A percentile compares a stretch with the other conserved stretches of the same genome.
These are phyloP conservation scores for Hebeloma cylindrosporum DNA, from an alignment of 768 basidiomycete species.

Conservation along the genomic window DNA sequence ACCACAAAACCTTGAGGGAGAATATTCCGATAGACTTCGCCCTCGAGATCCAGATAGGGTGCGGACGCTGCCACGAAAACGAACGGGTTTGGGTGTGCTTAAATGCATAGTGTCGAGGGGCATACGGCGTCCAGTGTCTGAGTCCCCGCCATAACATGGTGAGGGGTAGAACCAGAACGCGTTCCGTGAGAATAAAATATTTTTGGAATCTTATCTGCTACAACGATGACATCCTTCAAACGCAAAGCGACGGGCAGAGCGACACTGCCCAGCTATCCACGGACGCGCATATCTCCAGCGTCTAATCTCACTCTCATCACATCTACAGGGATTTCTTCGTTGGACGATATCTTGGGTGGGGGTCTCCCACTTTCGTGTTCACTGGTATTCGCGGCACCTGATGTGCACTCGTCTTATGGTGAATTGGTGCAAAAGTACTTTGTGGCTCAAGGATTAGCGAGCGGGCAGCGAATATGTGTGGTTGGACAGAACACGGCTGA, in stretches of 20 bases:
- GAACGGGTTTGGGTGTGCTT: no score
- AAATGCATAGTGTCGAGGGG: no score
- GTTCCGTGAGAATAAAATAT: no score
- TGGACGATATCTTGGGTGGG: constrained; percentile 94
- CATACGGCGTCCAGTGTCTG: no score
- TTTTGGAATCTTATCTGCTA: no score
- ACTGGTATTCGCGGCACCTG: constrained; percentile 76
- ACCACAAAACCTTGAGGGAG: constrained; percentile 17
- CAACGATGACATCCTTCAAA: constrained; percentile 92
- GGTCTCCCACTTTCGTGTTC: constrained; percentile 83
- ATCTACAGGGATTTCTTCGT: constrained; percentile 88
- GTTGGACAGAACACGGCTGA: constrained; percentile 55
- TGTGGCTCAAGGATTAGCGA: constrained; percentile 80
- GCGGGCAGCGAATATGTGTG: constrained; percentile 67
- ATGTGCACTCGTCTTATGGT: constrained; percentile 82
- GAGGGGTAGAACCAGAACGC: no score
- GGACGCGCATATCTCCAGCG: constrained; percentile 59
- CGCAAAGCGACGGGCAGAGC: constrained; percentile 53
- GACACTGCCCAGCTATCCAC: constrained; percentile 36
- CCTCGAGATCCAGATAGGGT: no score
- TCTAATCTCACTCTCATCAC: constrained; percentile 57
- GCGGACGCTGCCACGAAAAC: no score
- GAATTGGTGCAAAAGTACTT: constrained; percentile 87
- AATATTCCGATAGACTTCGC: no score
- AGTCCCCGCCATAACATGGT: no score